Base-by-base conservation (phyloP, 495 filamentous ascomycete genomes). In the Trichoderma parareesei region DNA sequence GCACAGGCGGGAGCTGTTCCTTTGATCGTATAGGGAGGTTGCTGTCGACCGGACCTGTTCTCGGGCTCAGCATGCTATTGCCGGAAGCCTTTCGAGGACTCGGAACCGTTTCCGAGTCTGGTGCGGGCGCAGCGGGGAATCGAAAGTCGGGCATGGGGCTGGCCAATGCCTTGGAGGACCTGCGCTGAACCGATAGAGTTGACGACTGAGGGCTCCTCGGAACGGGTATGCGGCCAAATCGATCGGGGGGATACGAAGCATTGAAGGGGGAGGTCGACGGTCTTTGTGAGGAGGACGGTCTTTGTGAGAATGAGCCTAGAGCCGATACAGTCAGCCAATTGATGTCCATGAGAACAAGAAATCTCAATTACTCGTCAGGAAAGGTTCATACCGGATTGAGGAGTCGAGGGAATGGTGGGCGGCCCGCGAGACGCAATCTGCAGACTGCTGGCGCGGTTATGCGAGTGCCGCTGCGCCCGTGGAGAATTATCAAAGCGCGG, bases 391-490 rank as follows among this genome's bases (percentile, higher is more conserved):
- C 83, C 78, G 77, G 79, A 80, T 40, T 77, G 72, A 46, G 79
- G 75, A 61, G 78, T 78, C 16, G 37, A 18, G 14, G 67, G 75
- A 73, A 42, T 14, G 4, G n/a, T 42, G n/a, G 62, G 68, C 33
- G 64, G 65, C 67, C 84, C 80, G 60, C 82, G 81, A 7, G 91
- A 85, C 38, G 85, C 68, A 64, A 92, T 86, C 71, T 96, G 92
- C 64, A 96, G 77, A 78, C 92, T 96, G 4, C 90, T 87, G 62
- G 92, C 92, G 55, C 92, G 83, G 27, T 82, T 87, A 82, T 97
- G 92, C 3, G 85, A 64, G 33, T 85, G 80, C 60, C 83, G 78
- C 63, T 79, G 79, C n/a, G 82, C 71, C 65, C 71, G 73, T 37
- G 43, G 43, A 48, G 72, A 65, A 6, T 38, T 37, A n/a, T 64